Conservation (phyloP, 140 eudicot genomes). For the Erigeron philadelphicus region DNA sequence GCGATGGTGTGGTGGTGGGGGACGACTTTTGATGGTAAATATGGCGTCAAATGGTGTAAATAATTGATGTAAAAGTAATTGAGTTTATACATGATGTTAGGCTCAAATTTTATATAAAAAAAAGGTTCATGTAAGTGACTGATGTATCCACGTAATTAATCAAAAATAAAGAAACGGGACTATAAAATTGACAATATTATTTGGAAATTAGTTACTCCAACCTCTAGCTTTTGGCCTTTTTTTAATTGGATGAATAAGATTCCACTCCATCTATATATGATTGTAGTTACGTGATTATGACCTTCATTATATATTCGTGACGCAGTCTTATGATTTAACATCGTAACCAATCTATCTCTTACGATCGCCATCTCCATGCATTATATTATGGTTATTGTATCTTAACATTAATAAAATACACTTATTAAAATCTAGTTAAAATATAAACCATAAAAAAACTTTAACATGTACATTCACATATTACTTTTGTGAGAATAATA, state of each 20-base stretch:
- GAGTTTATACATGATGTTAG: neutral
- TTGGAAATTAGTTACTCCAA: slow-evolving; percentile 8
- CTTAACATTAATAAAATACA: neutral
- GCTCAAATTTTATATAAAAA: neutral
- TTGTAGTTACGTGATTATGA: neutral
- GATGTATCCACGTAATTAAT: neutral
- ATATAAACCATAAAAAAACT: no score
- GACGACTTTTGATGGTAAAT: no score
- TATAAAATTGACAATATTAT: neutral
- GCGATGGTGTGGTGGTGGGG: no score
- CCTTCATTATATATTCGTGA: neutral
- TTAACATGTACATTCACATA: no score
- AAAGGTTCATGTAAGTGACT: no score
- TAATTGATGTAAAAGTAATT: no score
- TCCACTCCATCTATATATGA: neutral
- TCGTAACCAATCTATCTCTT: neutral
- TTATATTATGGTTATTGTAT: neutral
- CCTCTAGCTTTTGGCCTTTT: neutral
- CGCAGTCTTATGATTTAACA: neutral
- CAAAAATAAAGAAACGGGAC: neutral
- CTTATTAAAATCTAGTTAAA: neutral
- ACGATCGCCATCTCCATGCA: neutral
- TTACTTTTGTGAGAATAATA: no score
- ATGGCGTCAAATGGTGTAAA: no score
- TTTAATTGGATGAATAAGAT: neutral